Evolutionary conservation across 2,329 filamentous ascomycete species (phyloP), one percentile per base, ranked within the genome.

Genomic region (Penicillium verrucosum): DNA sequence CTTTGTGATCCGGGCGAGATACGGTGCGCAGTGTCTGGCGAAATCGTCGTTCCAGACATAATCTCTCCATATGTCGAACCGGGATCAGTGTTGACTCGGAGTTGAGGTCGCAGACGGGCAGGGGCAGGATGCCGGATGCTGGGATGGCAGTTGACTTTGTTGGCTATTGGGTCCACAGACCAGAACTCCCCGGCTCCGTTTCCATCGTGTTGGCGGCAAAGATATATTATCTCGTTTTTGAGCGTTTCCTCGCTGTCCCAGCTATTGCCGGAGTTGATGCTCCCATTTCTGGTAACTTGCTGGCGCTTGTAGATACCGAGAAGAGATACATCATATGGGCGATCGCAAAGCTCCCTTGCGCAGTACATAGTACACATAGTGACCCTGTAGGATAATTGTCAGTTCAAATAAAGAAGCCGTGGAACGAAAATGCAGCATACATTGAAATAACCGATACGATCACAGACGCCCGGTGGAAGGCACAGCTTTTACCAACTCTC

Each of bases 361-460:
- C 73, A 74, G 52, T 75, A 75, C 27, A 73, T 68, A 1, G 68
- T 65, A 42, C 70, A 73, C n/a, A 72, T 60, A 2, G 70, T 72
- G 12, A 73, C 55, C 46, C 74, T 76, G 38, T 12, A 42, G 3
- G 0, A 21, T 38, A 34, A 30, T 46, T 36, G 45, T 60, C 29
- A 60, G 47, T 49, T 34, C 37, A 16, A 30, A 21, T n/a, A n/a
- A 27, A 16, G 16, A 5, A 11, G 5, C 7, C 8, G 11, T 1
- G 6, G 12, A 36, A 27, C 23, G 3, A 2, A 3, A 2, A 4
- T 25, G 30, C 3, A 11, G 64, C 74, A 60, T 66, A 76, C 74
- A 76, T 67, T 37, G 72, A 65, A 4, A 73, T 41, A 12, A 74
- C 66, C 0, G 71, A 67, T 8, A 75, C 60, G 30, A 73, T 69